Evolutionary conservation across 2,329 filamentous ascomycete species (phyloP).

Genomic region (Fusarium poae): DNA sequence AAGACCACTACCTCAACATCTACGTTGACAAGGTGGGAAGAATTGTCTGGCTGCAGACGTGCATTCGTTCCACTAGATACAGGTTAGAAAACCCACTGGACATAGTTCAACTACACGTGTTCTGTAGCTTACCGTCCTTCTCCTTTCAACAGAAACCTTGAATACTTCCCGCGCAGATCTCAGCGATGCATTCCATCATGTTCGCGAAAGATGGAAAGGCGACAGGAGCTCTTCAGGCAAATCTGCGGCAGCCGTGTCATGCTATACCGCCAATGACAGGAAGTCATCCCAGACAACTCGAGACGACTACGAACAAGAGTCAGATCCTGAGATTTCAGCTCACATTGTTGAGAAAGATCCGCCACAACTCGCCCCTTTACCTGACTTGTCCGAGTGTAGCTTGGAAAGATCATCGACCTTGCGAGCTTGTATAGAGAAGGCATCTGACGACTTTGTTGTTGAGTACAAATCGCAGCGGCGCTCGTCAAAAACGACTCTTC

Average conservation of each 20-base stretch:
- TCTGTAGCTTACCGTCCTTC: neutral
- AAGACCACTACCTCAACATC: conserved; percentile 20
- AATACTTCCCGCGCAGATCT: conserved; percentile 47
- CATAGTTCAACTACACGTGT: neutral
- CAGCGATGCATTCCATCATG: conserved; percentile 49
- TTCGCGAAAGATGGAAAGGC: conserved; percentile 47
- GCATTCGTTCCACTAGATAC: conserved; percentile 3
- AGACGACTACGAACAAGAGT: neutral
- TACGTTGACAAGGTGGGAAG: conserved; percentile 1
- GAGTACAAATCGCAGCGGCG: conserved; percentile 43
- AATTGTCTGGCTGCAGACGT: conserved; percentile 9
- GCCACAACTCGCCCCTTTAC: conserved; percentile 50
- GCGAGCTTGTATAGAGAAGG: conserved; percentile 49
- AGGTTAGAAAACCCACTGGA: conserved; percentile 1
- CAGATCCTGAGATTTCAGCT: neutral
- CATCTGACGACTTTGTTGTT: conserved; percentile 49
- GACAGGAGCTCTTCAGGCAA: conserved; percentile 29
- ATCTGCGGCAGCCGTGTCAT: neutral
- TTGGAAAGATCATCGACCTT: conserved; percentile 50
- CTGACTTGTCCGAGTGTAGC: conserved; percentile 43
- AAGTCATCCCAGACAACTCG: neutral
- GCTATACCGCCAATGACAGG: neutral
- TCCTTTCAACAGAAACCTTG: neutral
- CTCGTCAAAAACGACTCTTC: neutral
- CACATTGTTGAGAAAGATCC: conserved; percentile 25